These are phyloP conservation scores for Colletotrichum liaoningense DNA, from an alignment of 2,329 filamentous ascomycete genomes.

Conservation along the genomic window DNA sequence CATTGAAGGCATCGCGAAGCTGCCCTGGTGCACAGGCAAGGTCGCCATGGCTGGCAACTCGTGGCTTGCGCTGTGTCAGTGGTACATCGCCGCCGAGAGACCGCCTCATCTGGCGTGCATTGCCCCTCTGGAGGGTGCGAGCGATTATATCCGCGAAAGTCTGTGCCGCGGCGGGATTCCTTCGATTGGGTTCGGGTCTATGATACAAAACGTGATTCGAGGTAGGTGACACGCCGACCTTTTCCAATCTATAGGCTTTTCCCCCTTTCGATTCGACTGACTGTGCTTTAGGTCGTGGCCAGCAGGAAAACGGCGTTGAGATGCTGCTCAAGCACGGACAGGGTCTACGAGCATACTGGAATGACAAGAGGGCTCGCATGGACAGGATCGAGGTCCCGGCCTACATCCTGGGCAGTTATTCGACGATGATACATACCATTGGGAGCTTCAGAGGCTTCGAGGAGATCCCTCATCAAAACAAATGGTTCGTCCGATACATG, in stretches of 20 bases:
- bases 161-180: constrained; percentile 3
- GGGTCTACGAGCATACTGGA: not conserved
- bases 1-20: constrained; percentile 18
- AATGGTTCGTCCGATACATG: not conserved
- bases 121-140: constrained; percentile 8
- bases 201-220: not conserved
- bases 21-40: constrained; percentile 15
- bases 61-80: constrained; percentile 10
- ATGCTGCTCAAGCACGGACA: not conserved
- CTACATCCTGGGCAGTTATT: constrained; percentile 8
- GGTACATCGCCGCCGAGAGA: constrained; percentile 13
- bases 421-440: constrained; percentile 8
- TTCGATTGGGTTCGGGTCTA: not conserved
- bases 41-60: constrained; percentile 9
- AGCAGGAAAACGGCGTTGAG: not conserved
- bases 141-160: constrained; percentile 8
- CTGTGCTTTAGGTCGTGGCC: not conserved
- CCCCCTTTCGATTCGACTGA: not conserved
- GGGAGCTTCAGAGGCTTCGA: constrained; percentile 20
- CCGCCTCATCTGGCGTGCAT: constrained; percentile 13
- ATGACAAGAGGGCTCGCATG: constrained; percentile 18
- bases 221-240: not conserved
- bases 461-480: constrained; percentile 20
- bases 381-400: constrained; percentile 9
- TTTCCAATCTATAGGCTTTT: not conserved